Evolutionary conservation across 2,329 filamentous ascomycete species (phyloP), one percentile per base, ranked within the genome.

Genomic region (Pseudocercospora eumusae): DNA sequence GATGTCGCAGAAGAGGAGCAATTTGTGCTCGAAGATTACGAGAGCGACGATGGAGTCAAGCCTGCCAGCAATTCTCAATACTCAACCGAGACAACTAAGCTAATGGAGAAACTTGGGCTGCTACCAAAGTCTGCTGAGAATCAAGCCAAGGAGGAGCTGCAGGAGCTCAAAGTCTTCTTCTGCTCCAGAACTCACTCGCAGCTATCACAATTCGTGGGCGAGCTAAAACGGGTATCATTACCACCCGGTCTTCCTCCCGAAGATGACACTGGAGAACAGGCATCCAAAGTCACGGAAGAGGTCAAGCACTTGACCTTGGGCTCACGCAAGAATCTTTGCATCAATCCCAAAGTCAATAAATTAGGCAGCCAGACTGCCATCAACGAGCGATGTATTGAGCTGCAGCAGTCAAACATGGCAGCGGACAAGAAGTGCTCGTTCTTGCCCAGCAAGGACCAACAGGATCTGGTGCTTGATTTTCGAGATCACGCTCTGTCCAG

Each of bases 151-250:
- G 52, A 81, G n/a, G 80, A 84, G 40, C 81, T 85, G 11, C 86
- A 91, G 59, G 86, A 89, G 66, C 80, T 89, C 56, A 96, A 93
- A 81, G 90, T 97, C 56, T 96, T 91, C 75, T 96, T 93, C 77
- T 95, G 92, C 60, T 97, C 93, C 7, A 85, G 93, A 72, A 97
- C 93, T 0, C 93, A 97, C 75, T 97, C 93, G 2, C 93, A 97
- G 72, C 78, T 97, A 13, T 89, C 89, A 0, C 93, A 97, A 73
- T 96, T 97, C 75, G 88, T 93, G 18, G 84, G 87, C 45, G 93
- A 97, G 75, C 78, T 97, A 55, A 86, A 88, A 1, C 86, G 91
- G 27, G 90, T 96, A n/a, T 78, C 79, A 0, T 86, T 96, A 63
- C 91, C 92, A 4, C 82, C 91, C 0, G 91, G 89, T 2, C 75